A percentile compares a stretch with the other conserved stretches of the same genome.
phyloP scores from a whole-genome alignment of 768 basidiomycete genomes.

The Leccinellum rugosiceps region DNA sequence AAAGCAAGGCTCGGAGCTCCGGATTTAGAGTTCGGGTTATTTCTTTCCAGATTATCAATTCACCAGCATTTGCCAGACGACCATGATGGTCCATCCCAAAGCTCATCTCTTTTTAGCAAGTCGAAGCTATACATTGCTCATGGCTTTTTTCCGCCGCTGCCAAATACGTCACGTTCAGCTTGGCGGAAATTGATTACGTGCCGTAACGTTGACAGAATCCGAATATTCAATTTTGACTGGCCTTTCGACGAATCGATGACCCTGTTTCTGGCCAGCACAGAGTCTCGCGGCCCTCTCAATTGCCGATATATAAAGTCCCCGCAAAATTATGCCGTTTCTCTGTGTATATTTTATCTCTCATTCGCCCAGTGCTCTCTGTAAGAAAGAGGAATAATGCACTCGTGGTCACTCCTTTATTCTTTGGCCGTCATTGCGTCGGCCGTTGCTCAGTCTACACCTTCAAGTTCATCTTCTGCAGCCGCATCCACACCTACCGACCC shows the following conservation, averaged over 20 bases:
- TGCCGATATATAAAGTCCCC: conserved; percentile 22
- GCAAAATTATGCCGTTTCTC: background rate
- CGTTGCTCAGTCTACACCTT: conserved; percentile 16
- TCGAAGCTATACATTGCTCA: too few species aligned
- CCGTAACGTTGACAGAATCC: background rate
- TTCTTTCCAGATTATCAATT: background rate
- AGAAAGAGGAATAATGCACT: conserved; percentile 19
- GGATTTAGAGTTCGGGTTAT: background rate
- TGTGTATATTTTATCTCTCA: conserved; percentile 22
- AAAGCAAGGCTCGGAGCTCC: background rate
- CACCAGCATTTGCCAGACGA: background rate
- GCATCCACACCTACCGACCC: conserved; percentile 42
- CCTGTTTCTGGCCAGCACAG: background rate
- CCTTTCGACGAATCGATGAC: too few species aligned
- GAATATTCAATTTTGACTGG: background rate
- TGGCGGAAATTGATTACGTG: background rate
- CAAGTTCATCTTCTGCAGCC: conserved; percentile 27
- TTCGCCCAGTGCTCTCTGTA: conserved; percentile 12
- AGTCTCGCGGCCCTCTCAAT: background rate
- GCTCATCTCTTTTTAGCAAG: too few species aligned
- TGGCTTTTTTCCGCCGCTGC: background rate
- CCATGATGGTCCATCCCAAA: too few species aligned
- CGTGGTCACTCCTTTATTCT: conserved; percentile 29
- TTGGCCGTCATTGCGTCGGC: conserved; percentile 20
- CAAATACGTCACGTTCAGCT: background rate